phyloP scores from a whole-genome alignment of 169 alveolate genomes.

The Theileria parva region DNA sequence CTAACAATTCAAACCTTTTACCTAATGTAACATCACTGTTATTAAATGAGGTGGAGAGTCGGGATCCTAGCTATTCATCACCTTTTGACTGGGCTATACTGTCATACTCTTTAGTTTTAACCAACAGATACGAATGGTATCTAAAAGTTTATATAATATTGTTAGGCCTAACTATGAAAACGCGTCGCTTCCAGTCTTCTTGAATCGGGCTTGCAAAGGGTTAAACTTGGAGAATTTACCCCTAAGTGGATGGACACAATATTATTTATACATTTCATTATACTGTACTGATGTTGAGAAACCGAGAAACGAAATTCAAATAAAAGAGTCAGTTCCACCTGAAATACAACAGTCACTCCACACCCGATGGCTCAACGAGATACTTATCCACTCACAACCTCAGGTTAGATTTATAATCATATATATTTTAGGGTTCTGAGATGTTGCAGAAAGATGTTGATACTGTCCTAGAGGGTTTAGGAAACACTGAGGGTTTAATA shows the following conservation, averaged over 20 bases:
- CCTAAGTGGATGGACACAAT: slow-evolving; percentile 84
- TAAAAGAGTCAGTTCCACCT: slow-evolving; percentile 78
- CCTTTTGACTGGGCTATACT: slow-evolving; percentile 76
- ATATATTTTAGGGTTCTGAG: slow-evolving; percentile 74
- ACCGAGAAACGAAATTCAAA: slow-evolving; percentile 71
- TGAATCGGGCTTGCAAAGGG: slow-evolving; percentile 50
- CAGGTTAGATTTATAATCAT: slow-evolving; percentile 45
- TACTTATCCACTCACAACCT: slow-evolving; percentile 77
- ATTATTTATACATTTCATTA: slow-evolving; percentile 73
- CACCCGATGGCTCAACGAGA: slow-evolving; percentile 80
- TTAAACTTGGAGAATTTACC: slow-evolving; percentile 73
- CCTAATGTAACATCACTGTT: slow-evolving; percentile 31
- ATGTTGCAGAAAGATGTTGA: slow-evolving; percentile 81
- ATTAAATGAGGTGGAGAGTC: slow-evolving; percentile 51
- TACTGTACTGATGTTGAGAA: slow-evolving; percentile 84
- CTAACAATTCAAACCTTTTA: slow-evolving; percentile 18
- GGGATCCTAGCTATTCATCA: slow-evolving; percentile 68
- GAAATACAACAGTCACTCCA: slow-evolving; percentile 78
- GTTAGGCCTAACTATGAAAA: slow-evolving; percentile 45
- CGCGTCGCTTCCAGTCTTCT: slow-evolving; percentile 48
- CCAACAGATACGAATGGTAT: slow-evolving; percentile 74
- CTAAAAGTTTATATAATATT: neutral
- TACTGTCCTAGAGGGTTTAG: slow-evolving; percentile 74
- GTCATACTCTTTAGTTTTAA: slow-evolving; percentile 64
- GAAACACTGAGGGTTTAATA: slow-evolving; percentile 70